Evolutionary conservation across 1,139 yeast species (phyloP), one percentile per base, ranked within the genome.

Genomic region (Debaryomyces sp.): DNA sequence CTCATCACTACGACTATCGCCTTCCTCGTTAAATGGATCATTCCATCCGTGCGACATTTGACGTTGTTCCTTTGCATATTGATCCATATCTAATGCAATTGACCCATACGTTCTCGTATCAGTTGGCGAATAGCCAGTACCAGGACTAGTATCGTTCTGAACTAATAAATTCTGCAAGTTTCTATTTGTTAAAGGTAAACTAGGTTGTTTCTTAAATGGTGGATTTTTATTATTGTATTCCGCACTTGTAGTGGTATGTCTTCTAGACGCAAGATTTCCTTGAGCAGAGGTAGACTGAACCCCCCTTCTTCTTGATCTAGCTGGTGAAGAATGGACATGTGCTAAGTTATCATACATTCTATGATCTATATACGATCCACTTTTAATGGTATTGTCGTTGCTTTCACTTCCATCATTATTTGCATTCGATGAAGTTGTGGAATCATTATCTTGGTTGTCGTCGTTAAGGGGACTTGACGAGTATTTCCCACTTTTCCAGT

Each of bases 1-100:
- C 12, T 59, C 57, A 18, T 56, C 63, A 40, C 56, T 60, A 32
- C 63, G 67, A 9, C 51, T 47, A 15, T 50, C 57, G 18, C 50
- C 49, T n/a, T 50, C 57, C 17, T 45, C 53, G 36, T 23, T 44
- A 47, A 38, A 59, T 2, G 64, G 61, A 41, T 59, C 48, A 33
- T 58, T 43, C 62, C 62, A 56, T 2, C 61, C 27, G 13, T 54
- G 49, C 12, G 67, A 65, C 38, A 61, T 56, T 27, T 56, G 55
- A n/a, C 65, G 56, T 52, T 73, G 77, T 30, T 73, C 78, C n/a
- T 59, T 58, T 2, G 77, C 60, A 51, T 62, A 75, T 45, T 54
- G 57, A 52, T 74, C 78, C 77, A 73, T 71, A 50, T 74, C 77
- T 38, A 74, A 57, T 1, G 73, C 71, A 10, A 71, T 61, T 5